Percentiles rank a stretch among this genome's conserved stretches.
phyloP scores from a whole-genome alignment of 257 asterid species.

The Echium plantagineum region DNA sequence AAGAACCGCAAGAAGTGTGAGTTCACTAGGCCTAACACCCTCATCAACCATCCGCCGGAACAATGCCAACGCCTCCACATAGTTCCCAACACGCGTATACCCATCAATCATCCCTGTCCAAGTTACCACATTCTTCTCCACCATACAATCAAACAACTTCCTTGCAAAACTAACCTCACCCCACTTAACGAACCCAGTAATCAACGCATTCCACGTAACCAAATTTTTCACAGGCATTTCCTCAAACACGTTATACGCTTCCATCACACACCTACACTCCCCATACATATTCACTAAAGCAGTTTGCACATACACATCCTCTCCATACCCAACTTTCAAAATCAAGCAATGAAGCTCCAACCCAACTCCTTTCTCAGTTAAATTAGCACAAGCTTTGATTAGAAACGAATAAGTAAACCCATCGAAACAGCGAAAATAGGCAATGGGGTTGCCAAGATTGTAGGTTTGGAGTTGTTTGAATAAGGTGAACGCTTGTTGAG shows the following conservation, averaged over 20 bases:
- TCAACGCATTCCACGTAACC: slow-evolving; percentile 67
- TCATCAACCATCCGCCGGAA: slow-evolving; percentile 36
- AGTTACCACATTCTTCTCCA: slow-evolving; percentile 51
- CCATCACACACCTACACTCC: slow-evolving; percentile 30
- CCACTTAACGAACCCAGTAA: slow-evolving; percentile 53
- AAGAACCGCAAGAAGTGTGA: slow-evolving; percentile 51
- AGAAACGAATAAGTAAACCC: slow-evolving; percentile 60
- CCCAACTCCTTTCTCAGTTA: slow-evolving; percentile 20
- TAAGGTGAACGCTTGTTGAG: slow-evolving; percentile 39
- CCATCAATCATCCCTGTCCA: slow-evolving; percentile 79
- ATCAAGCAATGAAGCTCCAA: slow-evolving; percentile 36
- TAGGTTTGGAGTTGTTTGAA: slow-evolving; percentile 30
- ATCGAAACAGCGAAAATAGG: slow-evolving; percentile 22
- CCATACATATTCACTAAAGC: slow-evolving; percentile 57
- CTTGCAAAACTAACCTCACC: slow-evolving; percentile 39
- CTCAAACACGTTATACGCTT: slow-evolving; percentile 46
- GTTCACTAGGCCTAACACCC: slow-evolving; percentile 46
- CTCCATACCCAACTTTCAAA: slow-evolving; percentile 32
- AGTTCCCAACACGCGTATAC: slow-evolving; percentile 35
- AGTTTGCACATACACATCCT: slow-evolving; percentile 51
- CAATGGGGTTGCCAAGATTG: neutral
- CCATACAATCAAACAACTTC: slow-evolving; percentile 44
- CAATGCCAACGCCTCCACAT: slow-evolving; percentile 35
- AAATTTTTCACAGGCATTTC: slow-evolving; percentile 47
- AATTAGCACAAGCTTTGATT: slow-evolving; percentile 43